phyloP scores from a whole-genome alignment of 768 basidiomycete genomes.

The Amanita subjunquillea region DNA sequence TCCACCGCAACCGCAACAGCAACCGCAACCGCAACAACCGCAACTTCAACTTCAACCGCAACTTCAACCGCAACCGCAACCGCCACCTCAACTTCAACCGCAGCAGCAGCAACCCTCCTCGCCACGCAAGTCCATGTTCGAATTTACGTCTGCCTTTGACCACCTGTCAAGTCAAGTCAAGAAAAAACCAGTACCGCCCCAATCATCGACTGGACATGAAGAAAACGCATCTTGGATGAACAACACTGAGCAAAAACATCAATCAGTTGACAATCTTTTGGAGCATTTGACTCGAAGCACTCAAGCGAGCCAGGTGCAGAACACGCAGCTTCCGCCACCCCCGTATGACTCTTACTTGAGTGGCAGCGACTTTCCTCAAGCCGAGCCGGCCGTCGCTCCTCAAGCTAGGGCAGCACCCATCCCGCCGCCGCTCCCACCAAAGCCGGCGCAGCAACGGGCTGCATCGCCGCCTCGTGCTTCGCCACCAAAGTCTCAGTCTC shows the following conservation, averaged over 20 bases:
- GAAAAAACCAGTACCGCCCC: constrained; percentile 59
- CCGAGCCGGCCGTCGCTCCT: constrained; percentile 25
- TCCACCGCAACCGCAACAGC: neutral
- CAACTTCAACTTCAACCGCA: neutral
- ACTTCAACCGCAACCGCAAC: neutral
- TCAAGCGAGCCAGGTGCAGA: constrained; percentile 19
- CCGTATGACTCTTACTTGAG: constrained; percentile 36
- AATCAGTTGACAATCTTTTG: constrained; percentile 75
- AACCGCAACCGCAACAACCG: constrained; percentile 3
- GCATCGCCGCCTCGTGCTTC: constrained; percentile 49
- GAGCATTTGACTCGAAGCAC: constrained; percentile 55
- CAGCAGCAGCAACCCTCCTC: constrained; percentile 47
- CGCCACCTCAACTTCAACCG: constrained; percentile 1
- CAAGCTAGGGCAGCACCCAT: constrained; percentile 31
- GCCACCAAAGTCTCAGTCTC: constrained; percentile 50
- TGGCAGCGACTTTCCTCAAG: constrained; percentile 34
- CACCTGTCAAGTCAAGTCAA: constrained; percentile 51
- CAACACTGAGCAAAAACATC: constrained; percentile 57
- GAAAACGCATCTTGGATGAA: constrained; percentile 47
- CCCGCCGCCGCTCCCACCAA: constrained; percentile 49
- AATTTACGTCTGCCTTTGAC: constrained; percentile 79
- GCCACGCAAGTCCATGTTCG: constrained; percentile 75
- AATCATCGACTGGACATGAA: constrained; percentile 38
- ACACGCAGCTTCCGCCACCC: constrained; percentile 21
- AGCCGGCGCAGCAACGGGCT: constrained; percentile 34